A percentile compares a stretch with the other conserved stretches of the same genome.
phyloP scores from a whole-genome alignment of 148 eudicot genomes.

The Drosera capensis region DNA sequence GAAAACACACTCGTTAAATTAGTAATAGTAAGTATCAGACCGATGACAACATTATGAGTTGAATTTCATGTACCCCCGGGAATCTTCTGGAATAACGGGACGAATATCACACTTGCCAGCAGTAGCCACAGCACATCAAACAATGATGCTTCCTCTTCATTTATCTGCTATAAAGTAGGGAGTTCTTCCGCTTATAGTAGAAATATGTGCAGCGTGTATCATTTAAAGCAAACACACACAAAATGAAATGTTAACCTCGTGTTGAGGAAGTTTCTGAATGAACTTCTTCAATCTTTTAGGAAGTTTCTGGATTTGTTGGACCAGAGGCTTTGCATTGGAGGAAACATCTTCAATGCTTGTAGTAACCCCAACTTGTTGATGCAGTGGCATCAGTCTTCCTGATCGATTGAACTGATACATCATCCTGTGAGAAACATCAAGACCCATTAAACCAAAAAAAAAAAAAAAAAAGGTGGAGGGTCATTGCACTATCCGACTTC shows the following conservation, averaged over 20 bases:
- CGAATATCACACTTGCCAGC: conserved; percentile 96
- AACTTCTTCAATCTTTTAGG: conserved; percentile 52
- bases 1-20: no score
- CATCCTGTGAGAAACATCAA: conserved; percentile 33
- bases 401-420: conserved; percentile 33
- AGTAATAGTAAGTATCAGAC: no score
- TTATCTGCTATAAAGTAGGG: conserved; percentile 28
- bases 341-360: conserved; percentile 76
- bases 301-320: conserved; percentile 46
- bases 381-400: conserved; percentile 32
- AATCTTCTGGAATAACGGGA: conserved; percentile 85
- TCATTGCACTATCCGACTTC: no score
- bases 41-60: neutral
- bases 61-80: conserved; percentile 69
- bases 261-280: conserved; percentile 75
- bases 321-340: conserved; percentile 55
- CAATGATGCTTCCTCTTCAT: conserved; percentile 97
- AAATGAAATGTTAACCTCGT: conserved; percentile 50
- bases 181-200: conserved; percentile 2
- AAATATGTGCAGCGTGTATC: neutral
- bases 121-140: conserved; percentile 85
- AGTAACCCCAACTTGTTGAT: conserved; percentile 42
- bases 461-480: no score
- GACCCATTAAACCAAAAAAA: conserved; percentile 6
- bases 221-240: neutral